Base-by-base conservation (phyloP, 192 early-diverging fungal species). In the Gorgonomyces haynaldii region DNA sequence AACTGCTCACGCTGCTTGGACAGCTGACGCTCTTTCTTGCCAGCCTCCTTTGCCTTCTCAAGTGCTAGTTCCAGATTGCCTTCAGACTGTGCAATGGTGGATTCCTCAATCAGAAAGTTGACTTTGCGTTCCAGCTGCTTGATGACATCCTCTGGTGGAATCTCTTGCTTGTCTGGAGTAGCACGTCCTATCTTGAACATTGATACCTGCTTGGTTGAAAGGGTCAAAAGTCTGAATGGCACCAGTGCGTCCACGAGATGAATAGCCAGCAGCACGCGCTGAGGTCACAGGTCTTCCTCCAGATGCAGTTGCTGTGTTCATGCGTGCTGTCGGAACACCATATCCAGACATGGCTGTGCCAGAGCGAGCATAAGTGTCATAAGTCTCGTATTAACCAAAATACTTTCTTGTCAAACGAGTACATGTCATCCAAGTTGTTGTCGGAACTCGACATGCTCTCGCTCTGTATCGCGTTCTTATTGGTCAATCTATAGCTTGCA, bases 31-130 rank as follows among this genome's bases (percentile, higher is more conserved):
- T 78, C 76, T 28, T 66, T 60, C 36, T 75, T 74, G 17, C 60
- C 69, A 3, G 76, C 76, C 17, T 78, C 76, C 39, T 78, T 78
- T 20, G 72, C 72, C 57, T 76, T 78, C 37, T 76, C 76, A 6
- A 78, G 58, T 0, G 72, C 76, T 3, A 56, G 27, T 15, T 59
- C 60, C 22, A 65, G 52, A 42, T 69, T 70, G 23, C 65, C 66
- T n/a, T 60, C 60, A 20, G 60, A 26, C 2, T 62, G 58, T 12
- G 60, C 51, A 16, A 70, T 39, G 9, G 64, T 46, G n/a, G 62
- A 68, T 30, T 76, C 76, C 29, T 75, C 60, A 29, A 78, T 61
- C 15, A 78, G 52, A 7, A 20, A 37, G 25, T 53, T 65, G 16
- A 78, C 66, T 44, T 65, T 67, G 21, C 57, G 62, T 52, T 78